A percentile compares a stretch with the other conserved stretches of the same genome.
These are phyloP conservation scores for Botrytis fragariae DNA, from an alignment of 2,329 filamentous ascomycete species.

Conservation along the genomic window DNA sequence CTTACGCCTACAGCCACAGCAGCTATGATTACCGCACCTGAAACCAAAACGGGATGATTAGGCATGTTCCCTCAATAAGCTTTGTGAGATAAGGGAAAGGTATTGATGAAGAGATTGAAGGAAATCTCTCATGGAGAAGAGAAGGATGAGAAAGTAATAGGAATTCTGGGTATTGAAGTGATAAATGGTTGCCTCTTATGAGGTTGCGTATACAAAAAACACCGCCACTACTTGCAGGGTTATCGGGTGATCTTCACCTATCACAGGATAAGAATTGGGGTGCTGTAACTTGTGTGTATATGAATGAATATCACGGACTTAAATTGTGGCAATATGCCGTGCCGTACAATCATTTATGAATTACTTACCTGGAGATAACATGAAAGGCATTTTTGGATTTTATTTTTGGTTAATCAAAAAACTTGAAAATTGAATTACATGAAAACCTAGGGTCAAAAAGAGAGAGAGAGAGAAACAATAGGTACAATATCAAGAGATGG, in stretches of 20 bases:
- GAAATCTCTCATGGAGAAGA: background rate
- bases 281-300: background rate
- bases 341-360: background rate
- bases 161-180: slow-evolving; percentile 1
- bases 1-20: slow-evolving; percentile 37
- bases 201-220: slow-evolving; percentile 14
- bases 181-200: slow-evolving; percentile 10
- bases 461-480: background rate
- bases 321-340: slow-evolving; percentile 2
- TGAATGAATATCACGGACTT: slow-evolving; percentile 14
- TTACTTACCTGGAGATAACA: slow-evolving; percentile 21
- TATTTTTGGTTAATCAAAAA: background rate
- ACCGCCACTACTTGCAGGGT: slow-evolving; percentile 22
- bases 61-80: slow-evolving; percentile 32
- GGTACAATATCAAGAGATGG: background rate
- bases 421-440: background rate
- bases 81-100: slow-evolving; percentile 16
- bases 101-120: background rate
- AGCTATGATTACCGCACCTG: slow-evolving; percentile 39
- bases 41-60: slow-evolving; percentile 36
- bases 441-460: background rate
- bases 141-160: slow-evolving; percentile 14
- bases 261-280: slow-evolving; percentile 2
- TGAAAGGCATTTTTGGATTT: slow-evolving; percentile 12
- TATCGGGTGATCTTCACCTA: slow-evolving; percentile 13